Conservation (phyloP, 306 rosid species). For the Fragaria ananassa region DNA sequence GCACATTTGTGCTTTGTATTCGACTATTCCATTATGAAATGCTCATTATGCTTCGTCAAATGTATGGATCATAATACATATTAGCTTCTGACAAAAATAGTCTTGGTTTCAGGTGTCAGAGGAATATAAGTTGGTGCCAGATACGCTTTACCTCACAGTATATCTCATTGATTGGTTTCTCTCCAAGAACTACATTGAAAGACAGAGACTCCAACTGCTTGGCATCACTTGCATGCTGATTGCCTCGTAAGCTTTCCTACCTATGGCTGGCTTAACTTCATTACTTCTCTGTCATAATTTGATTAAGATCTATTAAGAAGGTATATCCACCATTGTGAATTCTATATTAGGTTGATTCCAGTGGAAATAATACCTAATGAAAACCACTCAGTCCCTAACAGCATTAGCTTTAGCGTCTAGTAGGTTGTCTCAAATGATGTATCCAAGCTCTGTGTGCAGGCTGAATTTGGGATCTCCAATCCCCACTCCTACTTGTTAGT, state of each 20-base stretch:
- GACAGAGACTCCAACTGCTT: conserved; percentile 76
- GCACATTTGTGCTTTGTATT: background rate
- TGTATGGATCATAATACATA: background rate
- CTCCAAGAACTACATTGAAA: conserved; percentile 60
- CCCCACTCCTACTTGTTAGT: background rate
- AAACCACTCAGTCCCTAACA: background rate
- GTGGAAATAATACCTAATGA: background rate
- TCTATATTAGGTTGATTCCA: background rate
- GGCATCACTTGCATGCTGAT: conserved; percentile 96
- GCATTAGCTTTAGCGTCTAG: background rate
- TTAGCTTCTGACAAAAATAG: conserved; percentile 6
- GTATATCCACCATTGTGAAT: background rate
- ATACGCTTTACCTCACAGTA: conserved; percentile 79
- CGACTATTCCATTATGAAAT: background rate
- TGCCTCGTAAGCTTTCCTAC: conserved; percentile 73
- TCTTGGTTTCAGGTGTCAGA: conserved; percentile 72
- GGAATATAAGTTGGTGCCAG: conserved; percentile 70
- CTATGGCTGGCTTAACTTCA: conserved; percentile 19
- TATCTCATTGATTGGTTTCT: conserved; percentile 87
- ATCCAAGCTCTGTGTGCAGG: background rate
- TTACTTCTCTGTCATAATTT: background rate
- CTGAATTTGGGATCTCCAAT: background rate
- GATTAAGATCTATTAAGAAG: conserved; percentile 7
- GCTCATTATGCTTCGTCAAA: background rate
- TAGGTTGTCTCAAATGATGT: background rate